Base-by-base conservation (phyloP, 345 rosid species). In the Eucalyptus marginata region DNA sequence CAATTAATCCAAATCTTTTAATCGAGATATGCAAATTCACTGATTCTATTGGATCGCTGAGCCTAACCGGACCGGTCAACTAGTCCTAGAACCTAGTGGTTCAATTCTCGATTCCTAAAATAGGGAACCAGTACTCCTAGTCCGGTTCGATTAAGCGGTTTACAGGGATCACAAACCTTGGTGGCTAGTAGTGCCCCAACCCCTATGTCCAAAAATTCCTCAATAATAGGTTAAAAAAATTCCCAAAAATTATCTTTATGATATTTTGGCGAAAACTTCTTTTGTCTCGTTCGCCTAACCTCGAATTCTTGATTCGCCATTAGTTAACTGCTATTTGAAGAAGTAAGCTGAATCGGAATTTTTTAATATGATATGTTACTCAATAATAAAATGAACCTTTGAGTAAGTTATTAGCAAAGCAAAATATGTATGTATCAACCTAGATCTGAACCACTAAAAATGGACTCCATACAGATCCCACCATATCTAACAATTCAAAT, bases 41-140 rank as follows among this genome's bases (percentile, higher is more conserved):
- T 10, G 13, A 10, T 56, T 56, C 62, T 24, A 56, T 56, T 24
- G 27, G 29, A 2, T 18, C 2, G 29, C 27, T 0, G 62, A 24
- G 13, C 0, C 10, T 10, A 52, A 52, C 24, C 4, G 0, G 0
- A 52, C 9, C 0, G 1, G 58, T 8, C 10, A 5, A 52, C 58
- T 52, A 0, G 4, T 52, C 58, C 58, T 7, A 52, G 58, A 52
- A 52, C 24, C 18, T 52, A 2, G 58, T 18, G 24, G 0, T 52
- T 52, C 0, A 18, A 5, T 52, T 52, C 2, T 52, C 0, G 1
- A 7, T 52, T 52, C 9, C 5, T 0, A 52, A 52, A 52, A 52
- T 52, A 52, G 25, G 62, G 62, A 56, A 56, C 62, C 1, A 2
- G 0, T 56, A 22, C 62, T 56, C 62, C 13, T 56, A 24, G 27